Evolutionary conservation across 2,329 filamentous ascomycete genomes (phyloP).

Genomic region (Ceratocystis harringtonii): DNA sequence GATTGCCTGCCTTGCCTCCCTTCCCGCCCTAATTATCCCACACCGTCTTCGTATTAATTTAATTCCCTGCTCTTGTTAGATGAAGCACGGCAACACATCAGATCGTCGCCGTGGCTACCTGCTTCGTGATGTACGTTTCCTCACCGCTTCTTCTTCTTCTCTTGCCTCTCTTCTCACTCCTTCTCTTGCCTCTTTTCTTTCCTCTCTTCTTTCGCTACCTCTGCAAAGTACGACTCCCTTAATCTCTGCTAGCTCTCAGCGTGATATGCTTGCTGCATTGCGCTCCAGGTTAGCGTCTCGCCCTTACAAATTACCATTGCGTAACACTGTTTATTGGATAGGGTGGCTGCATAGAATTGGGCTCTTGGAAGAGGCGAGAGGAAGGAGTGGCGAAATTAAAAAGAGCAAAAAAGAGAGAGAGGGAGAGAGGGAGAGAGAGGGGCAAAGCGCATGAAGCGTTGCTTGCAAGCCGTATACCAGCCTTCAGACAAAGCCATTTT

Average conservation of each 20-base stretch:
- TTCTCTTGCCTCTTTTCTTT: not conserved
- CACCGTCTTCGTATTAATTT: conserved; percentile 1
- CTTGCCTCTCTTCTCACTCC: not conserved
- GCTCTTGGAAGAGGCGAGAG: not conserved
- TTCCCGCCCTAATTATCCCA: not conserved
- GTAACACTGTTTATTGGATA: not conserved
- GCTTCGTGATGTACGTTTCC: conserved; percentile 1
- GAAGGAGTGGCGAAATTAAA: not conserved
- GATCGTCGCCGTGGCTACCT: not conserved
- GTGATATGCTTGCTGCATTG: not conserved
- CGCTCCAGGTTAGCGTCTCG: not conserved
- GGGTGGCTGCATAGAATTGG: not conserved
- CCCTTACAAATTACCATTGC: not conserved
- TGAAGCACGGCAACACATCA: not conserved
- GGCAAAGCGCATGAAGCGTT: not conserved
- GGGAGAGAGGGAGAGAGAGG: not conserved
- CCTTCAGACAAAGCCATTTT: not conserved
- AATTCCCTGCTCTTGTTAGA: not conserved
- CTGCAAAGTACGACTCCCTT: not conserved
- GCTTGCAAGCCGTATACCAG: too few relatives aligned
- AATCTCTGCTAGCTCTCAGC: not conserved
- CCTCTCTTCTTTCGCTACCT: not conserved
- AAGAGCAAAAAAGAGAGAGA: not conserved
- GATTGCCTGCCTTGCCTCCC: not conserved
- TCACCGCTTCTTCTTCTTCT: conserved; percentile 4